Conservation (phyloP, 768 basidiomycete species). For the Coprinopsis strossmayeri region DNA sequence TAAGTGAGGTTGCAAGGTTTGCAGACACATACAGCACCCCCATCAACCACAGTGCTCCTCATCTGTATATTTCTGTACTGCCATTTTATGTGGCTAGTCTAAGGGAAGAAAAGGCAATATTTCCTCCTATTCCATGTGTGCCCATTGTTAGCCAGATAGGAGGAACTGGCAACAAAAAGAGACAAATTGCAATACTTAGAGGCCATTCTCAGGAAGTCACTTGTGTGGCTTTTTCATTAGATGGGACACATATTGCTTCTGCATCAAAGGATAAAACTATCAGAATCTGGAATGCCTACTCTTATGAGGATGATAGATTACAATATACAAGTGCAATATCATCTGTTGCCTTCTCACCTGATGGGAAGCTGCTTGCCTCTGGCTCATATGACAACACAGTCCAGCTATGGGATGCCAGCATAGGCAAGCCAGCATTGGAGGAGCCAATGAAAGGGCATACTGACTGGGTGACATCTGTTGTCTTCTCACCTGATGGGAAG, state of each 20-base stretch:
- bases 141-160: neutral
- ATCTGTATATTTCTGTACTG: constrained; percentile 21
- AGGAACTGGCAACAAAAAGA: neutral
- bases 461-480: neutral
- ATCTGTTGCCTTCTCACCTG: constrained; percentile 13
- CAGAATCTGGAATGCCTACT: constrained; percentile 14
- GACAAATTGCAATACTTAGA: no score
- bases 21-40: constrained; percentile 8
- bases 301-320: neutral
- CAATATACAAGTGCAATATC: neutral
- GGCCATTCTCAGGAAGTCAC: no score
- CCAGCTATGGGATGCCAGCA: constrained; percentile 14
- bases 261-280: constrained; percentile 16
- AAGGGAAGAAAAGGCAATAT: neutral
- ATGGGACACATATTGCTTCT: no score
- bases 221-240: no score
- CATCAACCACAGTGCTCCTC: constrained; percentile 16
- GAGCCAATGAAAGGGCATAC: neutral
- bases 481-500: constrained; percentile 7
- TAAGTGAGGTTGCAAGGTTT: constrained; percentile 14
- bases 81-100: constrained; percentile 17
- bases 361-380: constrained; percentile 12
- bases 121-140: neutral
- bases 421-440: neutral
- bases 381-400: constrained; percentile 15